These are phyloP conservation scores for Lodderomyces oxycetoniae DNA, from an alignment of 1,139 yeast species.

Conservation along the genomic window DNA sequence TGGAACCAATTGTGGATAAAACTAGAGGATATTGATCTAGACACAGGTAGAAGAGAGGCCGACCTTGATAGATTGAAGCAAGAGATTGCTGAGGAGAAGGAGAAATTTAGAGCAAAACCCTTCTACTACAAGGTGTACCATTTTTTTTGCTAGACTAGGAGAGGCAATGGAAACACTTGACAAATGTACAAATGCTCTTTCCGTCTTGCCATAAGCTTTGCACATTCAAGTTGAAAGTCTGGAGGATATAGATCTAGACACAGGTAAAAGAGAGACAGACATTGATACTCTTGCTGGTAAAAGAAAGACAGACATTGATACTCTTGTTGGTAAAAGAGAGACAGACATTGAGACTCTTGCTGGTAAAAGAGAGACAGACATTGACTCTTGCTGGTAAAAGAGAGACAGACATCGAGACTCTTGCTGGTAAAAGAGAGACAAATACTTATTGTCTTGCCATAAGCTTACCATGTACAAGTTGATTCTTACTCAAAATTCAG, in stretches of 20 bases:
- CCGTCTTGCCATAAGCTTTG: too few relatives aligned
- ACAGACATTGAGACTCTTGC: too few relatives aligned
- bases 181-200: too few relatives aligned
- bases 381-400: constrained; percentile 44
- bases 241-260: constrained; percentile 44
- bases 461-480: too few relatives aligned
- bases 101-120: constrained; percentile 24
- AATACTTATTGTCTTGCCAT: too few relatives aligned
- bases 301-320: too few relatives aligned
- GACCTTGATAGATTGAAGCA: constrained; percentile 43
- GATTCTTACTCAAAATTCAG: too few relatives aligned
- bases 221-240: too few relatives aligned
- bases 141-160: constrained; percentile 38
- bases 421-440: too few relatives aligned
- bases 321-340: too few relatives aligned
- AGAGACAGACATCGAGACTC: constrained; percentile 27
- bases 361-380: too few relatives aligned
- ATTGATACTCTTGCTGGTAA: constrained; percentile 39
- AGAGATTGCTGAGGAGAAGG: constrained; percentile 42
- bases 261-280: constrained; percentile 47
- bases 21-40: constrained; percentile 43
- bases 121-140: constrained; percentile 30
- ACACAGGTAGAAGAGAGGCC: constrained; percentile 47
- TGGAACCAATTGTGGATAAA: constrained; percentile 30
- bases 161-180: too few relatives aligned